A percentile compares a stretch with the other conserved stretches of the same genome.
Evolutionary conservation across 306 rosid species (phyloP).

Genomic region (Arachis stenosperma): DNA sequence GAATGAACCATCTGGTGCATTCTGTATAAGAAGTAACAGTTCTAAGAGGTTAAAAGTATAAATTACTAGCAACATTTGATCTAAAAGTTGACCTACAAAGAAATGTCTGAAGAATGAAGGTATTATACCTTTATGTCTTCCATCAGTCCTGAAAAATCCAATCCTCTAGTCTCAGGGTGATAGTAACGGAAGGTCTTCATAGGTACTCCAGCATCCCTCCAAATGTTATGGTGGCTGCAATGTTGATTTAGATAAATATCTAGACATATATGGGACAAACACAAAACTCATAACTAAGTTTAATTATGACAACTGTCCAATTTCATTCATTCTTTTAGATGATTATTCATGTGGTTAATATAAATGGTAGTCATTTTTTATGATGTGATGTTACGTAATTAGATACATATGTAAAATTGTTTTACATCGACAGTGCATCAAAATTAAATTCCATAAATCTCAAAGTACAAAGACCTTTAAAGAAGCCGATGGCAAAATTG

Average conservation of each 20-base stretch:
- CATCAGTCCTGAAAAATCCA: slow-evolving; percentile 80
- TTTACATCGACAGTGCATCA: too few relatives aligned
- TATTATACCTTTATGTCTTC: slow-evolving; percentile 63
- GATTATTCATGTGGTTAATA: too few relatives aligned
- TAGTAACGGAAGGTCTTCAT: slow-evolving; percentile 86
- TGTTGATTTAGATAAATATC: slow-evolving; percentile 37
- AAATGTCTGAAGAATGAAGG: slow-evolving; percentile 4
- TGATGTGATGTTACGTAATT: too few relatives aligned
- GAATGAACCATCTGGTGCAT: slow-evolving; percentile 94
- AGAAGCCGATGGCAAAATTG: slow-evolving; percentile 13
- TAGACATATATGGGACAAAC: slow-evolving; percentile 10
- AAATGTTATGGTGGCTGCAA: slow-evolving; percentile 94
- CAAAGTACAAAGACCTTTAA: slow-evolving; percentile 16
- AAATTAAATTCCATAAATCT: background rate
- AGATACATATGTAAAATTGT: too few relatives aligned
- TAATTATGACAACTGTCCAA: too few relatives aligned
- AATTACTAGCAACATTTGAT: slow-evolving; percentile 34
- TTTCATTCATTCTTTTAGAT: too few relatives aligned
- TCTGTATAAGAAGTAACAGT: slow-evolving; percentile 50
- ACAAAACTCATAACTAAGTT: background rate
- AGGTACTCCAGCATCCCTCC: slow-evolving; percentile 93
- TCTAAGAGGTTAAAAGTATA: slow-evolving; percentile 24
- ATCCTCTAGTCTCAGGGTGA: slow-evolving; percentile 84
- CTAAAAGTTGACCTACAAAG: slow-evolving; percentile 12
- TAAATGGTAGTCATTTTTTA: too few relatives aligned